Base-by-base conservation (phyloP, 2,329 filamentous ascomycete genomes). In the Samsoniella hepiali region DNA sequence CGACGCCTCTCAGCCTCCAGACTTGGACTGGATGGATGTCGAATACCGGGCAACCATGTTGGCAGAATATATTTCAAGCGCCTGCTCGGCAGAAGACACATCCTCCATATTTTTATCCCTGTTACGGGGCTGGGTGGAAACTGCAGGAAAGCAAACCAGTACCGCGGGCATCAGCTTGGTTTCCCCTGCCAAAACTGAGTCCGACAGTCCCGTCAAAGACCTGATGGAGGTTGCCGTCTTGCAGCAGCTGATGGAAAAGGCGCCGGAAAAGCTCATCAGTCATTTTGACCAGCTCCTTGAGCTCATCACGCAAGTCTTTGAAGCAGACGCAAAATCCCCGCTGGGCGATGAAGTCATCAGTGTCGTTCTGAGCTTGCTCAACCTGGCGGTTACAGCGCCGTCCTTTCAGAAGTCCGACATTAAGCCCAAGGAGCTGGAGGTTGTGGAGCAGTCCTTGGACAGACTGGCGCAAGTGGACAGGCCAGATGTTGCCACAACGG, bases 261-360 rank as follows among this genome's bases (percentile, higher is more conserved):
- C 88, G 53, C 82, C 87, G 1, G 83, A 88, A 29, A 86, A 84
- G 65, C 79, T 92, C 13, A 82, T 89, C 36, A 82, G 81, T 38
- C 83, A 86, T 63, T 88, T 89, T 2, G 82, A 82, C 50, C 86
- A 90, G 67, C 80, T 91, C 7, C 75, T 92, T 2, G 82, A 86
- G 53, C 79, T 93, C 2, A 82, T 88, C 56, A 79, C 79, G 58
- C 82, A 89, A 62, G 80, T 92, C 0, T 72, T 92, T 1, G 73
- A 75, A 5, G 78, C 79, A 17, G 78, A 81, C 38, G 73, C 78
- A 7, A 74, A 76, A 4, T 74, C 77, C 0, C 64, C 74, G 3
- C 72, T 77, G 3, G 78, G 77, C 17, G 79, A 84, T 62, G 82
- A 85, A 44, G 73, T 82, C 27, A 69, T 82, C 2, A 74, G 81